These are phyloP conservation scores for Chenopodium quinoa DNA, from an alignment of 148 eudicot species.

Conservation along the genomic window DNA sequence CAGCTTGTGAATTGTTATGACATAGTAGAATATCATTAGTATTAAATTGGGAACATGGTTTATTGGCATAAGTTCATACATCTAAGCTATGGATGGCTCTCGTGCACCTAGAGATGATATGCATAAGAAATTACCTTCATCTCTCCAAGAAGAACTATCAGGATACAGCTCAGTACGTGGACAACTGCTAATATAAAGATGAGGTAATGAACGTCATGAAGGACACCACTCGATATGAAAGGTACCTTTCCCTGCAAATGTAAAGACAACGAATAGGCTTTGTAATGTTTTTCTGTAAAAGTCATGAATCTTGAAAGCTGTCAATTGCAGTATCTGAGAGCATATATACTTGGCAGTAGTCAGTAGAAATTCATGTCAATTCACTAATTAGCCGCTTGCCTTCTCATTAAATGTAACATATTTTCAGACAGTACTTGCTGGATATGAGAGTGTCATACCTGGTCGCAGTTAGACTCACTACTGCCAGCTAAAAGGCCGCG, in stretches of 20 bases:
- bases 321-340: too few relatives aligned
- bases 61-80: not conserved
- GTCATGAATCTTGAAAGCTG: too few relatives aligned
- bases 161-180: slow-evolving; percentile 29
- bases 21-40: not conserved
- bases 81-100: not conserved
- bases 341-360: not conserved
- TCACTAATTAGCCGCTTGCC: not conserved
- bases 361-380: not conserved
- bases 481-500: not conserved
- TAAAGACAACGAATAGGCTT: not conserved
- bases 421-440: not conserved
- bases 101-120: not conserved
- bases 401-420: not conserved
- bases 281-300: too few relatives aligned
- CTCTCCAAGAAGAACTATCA: slow-evolving; percentile 31
- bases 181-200: slow-evolving; percentile 32
- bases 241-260: slow-evolving; percentile 29
- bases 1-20: slow-evolving; percentile 3
- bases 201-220: slow-evolving; percentile 30
- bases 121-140: slow-evolving; percentile 20
- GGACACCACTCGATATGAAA: slow-evolving; percentile 22
- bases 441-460: slow-evolving; percentile 5
- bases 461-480: slow-evolving; percentile 1
- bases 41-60: not conserved